Evolutionary conservation across 2,329 filamentous ascomycete genomes (phyloP).

Genomic region (Penicillium sp.): DNA sequence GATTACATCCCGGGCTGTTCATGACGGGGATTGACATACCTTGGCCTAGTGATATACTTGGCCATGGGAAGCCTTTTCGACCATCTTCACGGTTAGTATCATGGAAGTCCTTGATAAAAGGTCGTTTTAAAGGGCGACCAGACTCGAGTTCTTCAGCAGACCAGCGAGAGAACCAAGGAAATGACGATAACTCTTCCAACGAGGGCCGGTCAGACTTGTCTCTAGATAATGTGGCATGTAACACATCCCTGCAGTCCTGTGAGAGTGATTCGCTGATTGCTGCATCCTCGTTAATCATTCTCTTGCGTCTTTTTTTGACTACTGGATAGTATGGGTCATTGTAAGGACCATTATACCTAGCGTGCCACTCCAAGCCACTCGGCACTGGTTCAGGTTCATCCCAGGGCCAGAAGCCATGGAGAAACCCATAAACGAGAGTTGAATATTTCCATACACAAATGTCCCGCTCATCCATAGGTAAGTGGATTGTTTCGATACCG

Average conservation of each 20-base stretch:
- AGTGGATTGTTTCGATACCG: neutral
- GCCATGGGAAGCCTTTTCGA: neutral
- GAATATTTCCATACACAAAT: constrained; percentile 29
- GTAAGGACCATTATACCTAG: neutral
- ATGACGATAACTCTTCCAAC: constrained; percentile 21
- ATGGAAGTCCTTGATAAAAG: constrained; percentile 6
- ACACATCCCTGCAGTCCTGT: constrained; percentile 32
- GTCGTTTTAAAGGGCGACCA: constrained; percentile 10
- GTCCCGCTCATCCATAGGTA: constrained; percentile 19
- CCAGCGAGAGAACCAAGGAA: constrained; percentile 30
- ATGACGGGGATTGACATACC: neutral
- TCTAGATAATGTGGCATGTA: constrained; percentile 26
- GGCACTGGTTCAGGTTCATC: constrained; percentile 20
- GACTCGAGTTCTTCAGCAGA: constrained; percentile 7
- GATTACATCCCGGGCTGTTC: neutral
- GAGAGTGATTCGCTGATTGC: constrained; percentile 27
- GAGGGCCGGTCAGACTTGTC: constrained; percentile 23
- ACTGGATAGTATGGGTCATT: neutral
- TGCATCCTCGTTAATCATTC: constrained; percentile 29
- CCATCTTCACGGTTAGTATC: neutral
- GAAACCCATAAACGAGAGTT: constrained; percentile 27
- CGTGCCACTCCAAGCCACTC: constrained; percentile 1
- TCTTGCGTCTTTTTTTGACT: constrained; percentile 14
- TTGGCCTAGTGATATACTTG: neutral
- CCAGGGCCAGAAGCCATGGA: constrained; percentile 37